phyloP scores from a whole-genome alignment of 108 stramenopile genomes.

The Skeletonema potamos region DNA sequence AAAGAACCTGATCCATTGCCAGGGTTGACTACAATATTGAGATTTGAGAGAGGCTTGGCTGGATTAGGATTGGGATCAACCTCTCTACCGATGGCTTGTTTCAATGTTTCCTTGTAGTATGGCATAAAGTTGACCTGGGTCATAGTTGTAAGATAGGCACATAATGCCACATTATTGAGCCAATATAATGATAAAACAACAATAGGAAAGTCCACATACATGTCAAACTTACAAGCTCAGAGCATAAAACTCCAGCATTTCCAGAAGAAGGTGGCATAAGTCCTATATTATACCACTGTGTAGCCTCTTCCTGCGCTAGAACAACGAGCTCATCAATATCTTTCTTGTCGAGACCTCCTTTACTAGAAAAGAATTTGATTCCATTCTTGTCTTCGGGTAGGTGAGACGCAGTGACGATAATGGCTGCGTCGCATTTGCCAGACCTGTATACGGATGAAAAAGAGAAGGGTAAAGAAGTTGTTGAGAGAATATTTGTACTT shows the following conservation, averaged over 20 bases:
- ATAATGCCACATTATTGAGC: not conserved
- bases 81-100: constrained; percentile 50
- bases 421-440: constrained; percentile 62
- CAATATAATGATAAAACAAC: not conserved
- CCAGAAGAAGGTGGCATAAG: constrained; percentile 75
- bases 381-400: constrained; percentile 83
- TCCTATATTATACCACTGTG: constrained; percentile 53
- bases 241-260: constrained; percentile 56
- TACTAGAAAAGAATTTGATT: constrained; percentile 69
- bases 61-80: constrained; percentile 17
- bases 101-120: constrained; percentile 48
- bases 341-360: constrained; percentile 42
- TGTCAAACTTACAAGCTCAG: constrained; percentile 29
- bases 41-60: constrained; percentile 48
- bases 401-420: constrained; percentile 84
- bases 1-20: constrained; percentile 83
- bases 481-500: too few relatives aligned
- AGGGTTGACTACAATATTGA: constrained; percentile 76
- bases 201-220: not conserved
- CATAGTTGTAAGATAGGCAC: not conserved
- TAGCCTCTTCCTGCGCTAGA: constrained; percentile 42
- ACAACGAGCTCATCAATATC: constrained; percentile 46
- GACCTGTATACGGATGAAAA: too few relatives aligned
- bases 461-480: too few relatives aligned
- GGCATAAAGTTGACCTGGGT: constrained; percentile 72